Conservation (phyloP, 2,329 filamentous ascomycete genomes). For the Epichloe elymi region DNA sequence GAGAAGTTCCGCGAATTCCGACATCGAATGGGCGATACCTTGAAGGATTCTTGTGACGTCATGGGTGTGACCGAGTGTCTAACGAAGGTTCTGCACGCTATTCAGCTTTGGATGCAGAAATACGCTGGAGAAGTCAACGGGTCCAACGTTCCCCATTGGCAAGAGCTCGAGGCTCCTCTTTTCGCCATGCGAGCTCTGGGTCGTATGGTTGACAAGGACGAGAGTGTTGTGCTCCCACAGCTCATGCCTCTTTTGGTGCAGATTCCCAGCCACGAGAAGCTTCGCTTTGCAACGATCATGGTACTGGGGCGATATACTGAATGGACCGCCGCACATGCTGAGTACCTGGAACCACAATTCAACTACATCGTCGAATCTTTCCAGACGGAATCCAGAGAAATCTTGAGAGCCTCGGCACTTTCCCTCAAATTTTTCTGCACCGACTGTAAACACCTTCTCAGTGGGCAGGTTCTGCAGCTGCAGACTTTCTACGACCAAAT, state of each 20-base stretch:
- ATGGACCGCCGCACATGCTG: slow-evolving; percentile 89
- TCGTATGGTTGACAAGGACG: slow-evolving; percentile 84
- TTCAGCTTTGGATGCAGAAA: slow-evolving; percentile 76
- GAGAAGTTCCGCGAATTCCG: slow-evolving; percentile 96
- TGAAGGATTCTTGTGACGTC: slow-evolving; percentile 94
- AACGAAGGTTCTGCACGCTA: slow-evolving; percentile 72
- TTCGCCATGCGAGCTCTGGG: slow-evolving; percentile 95
- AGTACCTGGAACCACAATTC: slow-evolving; percentile 84
- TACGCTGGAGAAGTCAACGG: slow-evolving; percentile 65
- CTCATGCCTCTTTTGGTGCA: slow-evolving; percentile 89
- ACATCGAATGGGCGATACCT: slow-evolving; percentile 92
- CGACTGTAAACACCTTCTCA: slow-evolving; percentile 79
- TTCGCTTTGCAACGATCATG: slow-evolving; percentile 98
- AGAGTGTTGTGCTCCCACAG: slow-evolving; percentile 74
- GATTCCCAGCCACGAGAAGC: slow-evolving; percentile 90
- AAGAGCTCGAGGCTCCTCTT: slow-evolving; percentile 85
- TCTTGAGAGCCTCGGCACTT: slow-evolving; percentile 80
- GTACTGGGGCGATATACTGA: slow-evolving; percentile 92
- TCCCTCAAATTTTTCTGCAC: slow-evolving; percentile 96
- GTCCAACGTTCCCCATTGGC: slow-evolving; percentile 80
- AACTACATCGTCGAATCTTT: slow-evolving; percentile 94
- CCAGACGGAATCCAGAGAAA: slow-evolving; percentile 75
- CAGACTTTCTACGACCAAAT: slow-evolving; percentile 89
- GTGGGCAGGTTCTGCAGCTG: slow-evolving; percentile 70
- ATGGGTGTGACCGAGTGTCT: slow-evolving; percentile 88